Evolutionary conservation across 305 asterid species (phyloP), one percentile per base, ranked within the genome.

Genomic region (Fraxinus xanthoxyloides): DNA sequence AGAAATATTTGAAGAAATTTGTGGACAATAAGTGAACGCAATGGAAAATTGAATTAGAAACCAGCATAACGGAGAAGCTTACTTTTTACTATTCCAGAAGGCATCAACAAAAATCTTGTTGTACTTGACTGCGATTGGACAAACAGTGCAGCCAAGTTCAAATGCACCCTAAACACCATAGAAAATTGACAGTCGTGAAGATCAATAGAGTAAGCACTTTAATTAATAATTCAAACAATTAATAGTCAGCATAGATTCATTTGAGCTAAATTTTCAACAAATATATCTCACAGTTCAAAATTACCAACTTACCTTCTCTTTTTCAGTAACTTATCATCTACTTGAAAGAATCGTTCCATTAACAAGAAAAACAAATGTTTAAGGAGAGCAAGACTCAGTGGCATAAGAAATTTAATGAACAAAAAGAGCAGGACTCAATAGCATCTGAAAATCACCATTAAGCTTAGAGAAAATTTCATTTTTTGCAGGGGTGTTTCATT

Each of bases 51-150:
- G 76, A 12, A 51, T 51, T 34, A 77, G 51, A 56, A 78, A 72
- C 80, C n/a, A 54, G 76, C 78, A 81, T 28, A 26, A 48, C n/a
- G 76, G 80, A 72, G 72, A 82, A 82, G 82, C 99, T 93, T 89
- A 94, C 99, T 94, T 94, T 88, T 89, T 86, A 86, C 99, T 96
- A 90, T 96, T 96, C 99, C 99, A 96, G 87, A 96, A 96, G 84
- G 99, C 98, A 48, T 96, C 99, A 38, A 96, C 99, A 86, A 96
- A 96, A 76, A 96, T 96, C 90, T 93, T 96, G 95, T 96, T 96
- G 87, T 93, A 94, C 89, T 96, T 96, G 87, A 96, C 91, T 80
- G 99, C 99, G 65, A 94, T 87, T 54, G 99, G 99, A 87, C 99
- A 96, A 56, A 96, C 99, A 28, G 99, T 96, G 93, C 90, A 87